A percentile compares a stretch with the other conserved stretches of the same genome.
These are phyloP conservation scores for Citrus reticulata DNA, from an alignment of 345 rosid genomes.

Conservation along the genomic window DNA sequence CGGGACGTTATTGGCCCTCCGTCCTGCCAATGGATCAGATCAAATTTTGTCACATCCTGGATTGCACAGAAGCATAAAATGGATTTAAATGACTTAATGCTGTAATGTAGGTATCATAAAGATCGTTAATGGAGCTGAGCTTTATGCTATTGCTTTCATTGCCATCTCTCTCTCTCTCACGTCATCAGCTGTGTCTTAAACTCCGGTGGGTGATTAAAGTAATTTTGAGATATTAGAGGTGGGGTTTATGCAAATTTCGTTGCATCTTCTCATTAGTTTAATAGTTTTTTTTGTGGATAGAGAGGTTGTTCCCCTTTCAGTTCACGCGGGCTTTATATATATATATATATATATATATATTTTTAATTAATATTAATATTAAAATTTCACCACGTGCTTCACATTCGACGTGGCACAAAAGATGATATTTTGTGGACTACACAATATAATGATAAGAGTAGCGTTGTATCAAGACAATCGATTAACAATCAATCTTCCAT, in stretches of 20 bases:
- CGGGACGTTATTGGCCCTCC: background rate
- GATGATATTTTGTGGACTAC: background rate
- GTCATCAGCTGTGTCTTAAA: background rate
- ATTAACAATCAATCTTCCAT: background rate
- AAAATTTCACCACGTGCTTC: background rate
- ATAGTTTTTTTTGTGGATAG: background rate
- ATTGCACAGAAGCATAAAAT: slow-evolving; percentile 12
- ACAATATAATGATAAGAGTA: background rate
- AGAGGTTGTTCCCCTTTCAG: background rate
- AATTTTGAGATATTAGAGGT: background rate
- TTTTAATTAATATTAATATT: background rate
- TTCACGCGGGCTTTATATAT: background rate
- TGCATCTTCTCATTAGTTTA: too few species aligned
- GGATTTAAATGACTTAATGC: background rate
- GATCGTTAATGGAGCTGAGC: background rate
- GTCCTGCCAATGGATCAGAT: slow-evolving; percentile 18
- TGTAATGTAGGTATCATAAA: background rate
- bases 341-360: background rate
- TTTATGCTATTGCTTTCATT: background rate
- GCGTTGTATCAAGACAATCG: background rate
- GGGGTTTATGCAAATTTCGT: background rate
- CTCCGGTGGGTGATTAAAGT: background rate
- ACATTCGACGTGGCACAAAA: background rate
- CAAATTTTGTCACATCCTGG: slow-evolving; percentile 5
- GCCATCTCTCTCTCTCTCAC: background rate